These are phyloP conservation scores for Lepidium sativum DNA, from an alignment of 345 rosid species.

Conservation along the genomic window DNA sequence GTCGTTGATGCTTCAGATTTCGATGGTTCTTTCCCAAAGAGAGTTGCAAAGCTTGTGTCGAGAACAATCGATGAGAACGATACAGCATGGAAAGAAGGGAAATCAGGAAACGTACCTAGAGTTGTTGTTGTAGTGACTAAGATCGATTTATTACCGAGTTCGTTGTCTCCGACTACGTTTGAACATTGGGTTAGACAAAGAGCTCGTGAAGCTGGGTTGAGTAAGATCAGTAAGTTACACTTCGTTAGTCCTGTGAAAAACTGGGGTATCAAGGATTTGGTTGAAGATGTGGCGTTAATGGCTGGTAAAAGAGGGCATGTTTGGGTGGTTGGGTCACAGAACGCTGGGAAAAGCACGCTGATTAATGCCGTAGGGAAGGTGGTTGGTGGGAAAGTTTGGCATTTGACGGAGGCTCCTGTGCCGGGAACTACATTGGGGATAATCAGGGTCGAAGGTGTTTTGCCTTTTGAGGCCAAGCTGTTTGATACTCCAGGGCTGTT, in stretches of 20 bases:
- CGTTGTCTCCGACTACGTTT: slow-evolving; percentile 56
- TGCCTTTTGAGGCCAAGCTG: slow-evolving; percentile 70
- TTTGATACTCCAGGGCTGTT: slow-evolving; percentile 89
- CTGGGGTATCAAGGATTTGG: slow-evolving; percentile 79
- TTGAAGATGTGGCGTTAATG: slow-evolving; percentile 61
- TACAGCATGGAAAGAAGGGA: slow-evolving; percentile 73
- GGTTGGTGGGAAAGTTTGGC: slow-evolving; percentile 43
- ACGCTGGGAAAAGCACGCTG: slow-evolving; percentile 87
- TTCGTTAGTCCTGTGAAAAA: slow-evolving; percentile 76
- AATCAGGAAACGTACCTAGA: slow-evolving; percentile 75
- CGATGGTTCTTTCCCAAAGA: slow-evolving; percentile 82
- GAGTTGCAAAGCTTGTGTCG: slow-evolving; percentile 69
- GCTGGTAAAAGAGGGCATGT: slow-evolving; percentile 84
- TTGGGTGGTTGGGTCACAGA: slow-evolving; percentile 89
- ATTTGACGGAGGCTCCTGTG: slow-evolving; percentile 83
- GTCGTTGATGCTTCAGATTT: slow-evolving; percentile 89
- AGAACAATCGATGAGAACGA: slow-evolving; percentile 58
- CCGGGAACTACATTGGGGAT: slow-evolving; percentile 92
- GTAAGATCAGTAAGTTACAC: slow-evolving; percentile 61
- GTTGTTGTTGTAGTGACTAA: slow-evolving; percentile 74
- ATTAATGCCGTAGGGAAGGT: slow-evolving; percentile 66
- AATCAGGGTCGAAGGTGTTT: slow-evolving; percentile 70
- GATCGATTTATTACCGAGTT: slow-evolving; percentile 75
- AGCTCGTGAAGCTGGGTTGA: slow-evolving; percentile 71
- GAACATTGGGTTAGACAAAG: slow-evolving; percentile 88